phyloP scores from a whole-genome alignment of 306 rosid species.

The Lathyrus aphaca region DNA sequence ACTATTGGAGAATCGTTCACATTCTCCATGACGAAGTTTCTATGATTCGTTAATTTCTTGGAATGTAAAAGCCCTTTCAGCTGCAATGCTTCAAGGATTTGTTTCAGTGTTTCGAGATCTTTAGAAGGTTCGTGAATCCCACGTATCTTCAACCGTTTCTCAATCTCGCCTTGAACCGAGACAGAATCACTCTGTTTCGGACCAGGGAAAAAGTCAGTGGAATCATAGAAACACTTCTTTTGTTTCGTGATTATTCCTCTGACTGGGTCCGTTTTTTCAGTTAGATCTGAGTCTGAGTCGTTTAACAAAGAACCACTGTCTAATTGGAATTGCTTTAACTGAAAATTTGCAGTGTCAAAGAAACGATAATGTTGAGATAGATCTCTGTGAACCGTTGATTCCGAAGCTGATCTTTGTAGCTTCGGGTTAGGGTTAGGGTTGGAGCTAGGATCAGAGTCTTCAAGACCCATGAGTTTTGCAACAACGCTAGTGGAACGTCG shows the following conservation, averaged over 20 bases:
- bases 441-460: constrained; percentile 55
- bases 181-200: constrained; percentile 54
- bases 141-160: constrained; percentile 70
- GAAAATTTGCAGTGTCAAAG: constrained; percentile 50
- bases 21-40: constrained; percentile 50
- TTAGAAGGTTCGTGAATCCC: constrained; percentile 75
- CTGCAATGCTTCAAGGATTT: constrained; percentile 82
- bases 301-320: constrained; percentile 8
- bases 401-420: constrained; percentile 90
- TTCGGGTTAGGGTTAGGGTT: constrained; percentile 31
- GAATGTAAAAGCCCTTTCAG: constrained; percentile 89
- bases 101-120: constrained; percentile 78
- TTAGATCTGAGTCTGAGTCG: constrained; percentile 32
- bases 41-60: constrained; percentile 45
- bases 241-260: constrained; percentile 56
- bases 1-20: constrained; percentile 69
- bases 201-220: constrained; percentile 79
- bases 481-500: constrained; percentile 90
- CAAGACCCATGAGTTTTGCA: constrained; percentile 92
- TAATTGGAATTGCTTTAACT: constrained; percentile 39
- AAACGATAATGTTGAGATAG: constrained; percentile 60
- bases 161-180: constrained; percentile 70
- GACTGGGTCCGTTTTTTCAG: constrained; percentile 35
- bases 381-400: constrained; percentile 73
- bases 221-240: constrained; percentile 75